Percentiles rank a stretch among this genome's conserved stretches.
These are phyloP conservation scores for Dorcoceras hygrometricum DNA, from an alignment of 257 asterid species.

Conservation along the genomic window DNA sequence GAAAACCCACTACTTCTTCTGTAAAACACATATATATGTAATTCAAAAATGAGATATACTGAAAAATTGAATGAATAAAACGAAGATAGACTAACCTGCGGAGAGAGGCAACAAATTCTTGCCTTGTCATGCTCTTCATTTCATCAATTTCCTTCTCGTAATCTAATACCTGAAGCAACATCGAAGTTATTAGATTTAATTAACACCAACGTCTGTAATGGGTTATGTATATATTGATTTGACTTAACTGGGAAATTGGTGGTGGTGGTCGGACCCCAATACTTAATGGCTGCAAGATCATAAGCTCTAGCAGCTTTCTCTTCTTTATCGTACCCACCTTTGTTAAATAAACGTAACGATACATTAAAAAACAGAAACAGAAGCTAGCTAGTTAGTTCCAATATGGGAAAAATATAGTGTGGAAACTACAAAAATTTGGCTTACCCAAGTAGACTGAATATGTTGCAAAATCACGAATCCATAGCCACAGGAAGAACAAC, in stretches of 20 bases:
- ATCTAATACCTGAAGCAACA: conserved; percentile 42
- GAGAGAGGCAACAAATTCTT: conserved; percentile 95
- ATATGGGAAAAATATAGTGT: too few species aligned
- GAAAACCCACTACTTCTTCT: conserved; percentile 95
- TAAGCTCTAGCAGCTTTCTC: conserved; percentile 91
- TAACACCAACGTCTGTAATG: too few species aligned
- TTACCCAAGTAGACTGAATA: conserved; percentile 82
- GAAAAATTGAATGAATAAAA: too few species aligned
- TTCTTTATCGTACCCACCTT: conserved; percentile 95
- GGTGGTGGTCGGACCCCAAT: conserved; percentile 91
- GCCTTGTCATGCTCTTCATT: conserved; percentile 90
- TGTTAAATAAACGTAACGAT: not conserved
- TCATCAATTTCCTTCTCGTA: conserved; percentile 76
- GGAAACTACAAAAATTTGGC: too few species aligned
- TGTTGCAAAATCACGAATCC: conserved; percentile 36
- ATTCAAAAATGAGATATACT: too few species aligned
- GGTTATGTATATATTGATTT: too few species aligned
- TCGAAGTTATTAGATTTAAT: not conserved
- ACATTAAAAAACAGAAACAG: conserved; percentile 16
- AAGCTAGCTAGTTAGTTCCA: too few species aligned
- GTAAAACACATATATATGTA: too few species aligned
- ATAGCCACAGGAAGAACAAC: conserved; percentile 36
- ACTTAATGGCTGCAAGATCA: conserved; percentile 89
- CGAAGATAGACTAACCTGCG: conserved; percentile 44
- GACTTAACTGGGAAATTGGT: conserved; percentile 69